Evolutionary conservation across 352 stramenopile genomes (phyloP), one percentile per base, ranked within the genome.

Genomic region (Globisporangium emineosum): DNA sequence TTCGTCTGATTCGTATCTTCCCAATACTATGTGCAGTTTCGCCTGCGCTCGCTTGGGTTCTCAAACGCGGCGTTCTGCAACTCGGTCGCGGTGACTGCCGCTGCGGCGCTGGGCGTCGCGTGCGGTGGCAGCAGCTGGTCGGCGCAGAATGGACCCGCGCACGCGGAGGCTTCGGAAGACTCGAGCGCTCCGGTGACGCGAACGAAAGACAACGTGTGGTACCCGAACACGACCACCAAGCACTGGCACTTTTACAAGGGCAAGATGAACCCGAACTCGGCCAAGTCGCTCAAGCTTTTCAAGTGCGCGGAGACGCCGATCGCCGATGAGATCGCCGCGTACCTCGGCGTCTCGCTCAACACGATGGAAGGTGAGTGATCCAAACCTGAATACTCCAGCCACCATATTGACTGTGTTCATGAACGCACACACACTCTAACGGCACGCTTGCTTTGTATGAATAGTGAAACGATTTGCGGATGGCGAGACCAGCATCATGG

Each of bases 161-260:
- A 54, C 4, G 53, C 62, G 9, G 66, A 72, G 35, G 58, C 64
- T 0, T 68, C 50, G 0, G 57, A 27, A 7, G 66, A 75, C 10
- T 23, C 53, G 21, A 10, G 45, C 32, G 57, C 43, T 6, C 15
- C 62, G 2, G 63, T 69, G 27, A 73, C 70, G 42, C 23, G 55
- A 33, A 53, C 73, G 25, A 59, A 71, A 23, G 72, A 78, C 52
- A 70, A 72, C 33, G 65, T 68, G 59, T 93, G 84, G 81, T 85
- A 83, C 62, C 84, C 83, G 19, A 90, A 93, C 73, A 89, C 78
- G 17, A 95, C 84, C 54, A 95, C 87, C 53, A 91, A 90, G 68
- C 77, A 91, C 76, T 95, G 87, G 87, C 84, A 95, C 67, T 94
- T 94, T 55, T 95, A 95, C 78, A 83, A 81, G 60, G 87, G 87